A percentile compares a stretch with the other conserved stretches of the same genome.
phyloP scores from a whole-genome alignment of 805 yeast genomes.

The Yarrowia sp. region DNA sequence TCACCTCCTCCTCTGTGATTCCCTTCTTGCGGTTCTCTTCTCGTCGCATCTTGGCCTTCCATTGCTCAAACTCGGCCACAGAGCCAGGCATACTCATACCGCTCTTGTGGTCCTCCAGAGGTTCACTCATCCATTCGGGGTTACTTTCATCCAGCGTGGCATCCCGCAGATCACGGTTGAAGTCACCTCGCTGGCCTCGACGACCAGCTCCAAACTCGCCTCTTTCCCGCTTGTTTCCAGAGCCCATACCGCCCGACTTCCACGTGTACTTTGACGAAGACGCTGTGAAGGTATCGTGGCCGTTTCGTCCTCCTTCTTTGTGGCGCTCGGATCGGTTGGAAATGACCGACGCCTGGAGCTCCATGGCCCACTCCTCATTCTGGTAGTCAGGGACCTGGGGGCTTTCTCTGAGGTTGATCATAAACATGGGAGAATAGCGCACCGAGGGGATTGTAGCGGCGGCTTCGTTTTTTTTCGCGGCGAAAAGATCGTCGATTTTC shows the following conservation, averaged over 20 bases:
- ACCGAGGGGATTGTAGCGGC: conserved; percentile 9
- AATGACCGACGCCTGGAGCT: conserved; percentile 30
- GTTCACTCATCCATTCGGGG: conserved; percentile 36
- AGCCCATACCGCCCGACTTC: conserved; percentile 23
- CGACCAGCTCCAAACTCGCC: conserved; percentile 29
- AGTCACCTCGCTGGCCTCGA: conserved; percentile 21
- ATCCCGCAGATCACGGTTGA: conserved; percentile 32
- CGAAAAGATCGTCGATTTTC: conserved; percentile 37
- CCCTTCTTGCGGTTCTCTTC: conserved; percentile 33
- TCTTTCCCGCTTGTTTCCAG: conserved; percentile 22
- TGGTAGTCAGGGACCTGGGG: conserved; percentile 36
- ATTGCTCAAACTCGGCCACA: conserved; percentile 46
- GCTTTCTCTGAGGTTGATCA: conserved; percentile 28
- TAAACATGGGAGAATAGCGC: conserved; percentile 35
- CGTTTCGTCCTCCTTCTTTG: conserved; percentile 16
- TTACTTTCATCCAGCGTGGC: conserved; percentile 24
- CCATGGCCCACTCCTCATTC: conserved; percentile 37
- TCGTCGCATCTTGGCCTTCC: conserved; percentile 43
- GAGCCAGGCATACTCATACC: conserved; percentile 32
- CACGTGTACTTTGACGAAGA: conserved; percentile 34
- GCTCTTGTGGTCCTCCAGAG: conserved; percentile 31
- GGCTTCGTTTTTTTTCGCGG: conserved; percentile 31
- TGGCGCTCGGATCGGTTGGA: conserved; percentile 13
- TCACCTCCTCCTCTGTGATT: conserved; percentile 15
- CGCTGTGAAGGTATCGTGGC: conserved; percentile 25